Evolutionary conservation across 805 yeast species (phyloP).

Genomic region (Myxozyma kluyveri): DNA sequence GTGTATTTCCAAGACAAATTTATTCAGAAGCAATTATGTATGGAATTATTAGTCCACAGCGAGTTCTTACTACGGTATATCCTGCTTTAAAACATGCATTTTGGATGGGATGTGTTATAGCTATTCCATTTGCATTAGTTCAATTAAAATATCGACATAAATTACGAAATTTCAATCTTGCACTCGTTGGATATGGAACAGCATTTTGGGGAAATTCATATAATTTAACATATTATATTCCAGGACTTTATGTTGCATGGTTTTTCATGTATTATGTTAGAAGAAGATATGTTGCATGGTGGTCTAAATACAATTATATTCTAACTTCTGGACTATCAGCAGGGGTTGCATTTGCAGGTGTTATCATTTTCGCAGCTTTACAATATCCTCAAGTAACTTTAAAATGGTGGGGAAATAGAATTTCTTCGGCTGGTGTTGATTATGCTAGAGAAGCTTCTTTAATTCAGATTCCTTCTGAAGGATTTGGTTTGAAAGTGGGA

Average conservation of each 20-base stretch:
- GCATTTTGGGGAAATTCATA: slow-evolving; percentile 20
- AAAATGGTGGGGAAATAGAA: slow-evolving; percentile 60
- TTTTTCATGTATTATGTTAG: slow-evolving; percentile 57
- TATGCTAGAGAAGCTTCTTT: slow-evolving; percentile 12
- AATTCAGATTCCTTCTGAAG: slow-evolving; percentile 8
- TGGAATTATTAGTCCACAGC: slow-evolving; percentile 16
- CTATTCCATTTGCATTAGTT: slow-evolving; percentile 17
- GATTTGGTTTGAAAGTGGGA: slow-evolving; percentile 16
- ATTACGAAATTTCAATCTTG: slow-evolving; percentile 1
- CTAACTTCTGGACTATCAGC: slow-evolving; percentile 66
- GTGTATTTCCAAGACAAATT: slow-evolving; percentile 17
- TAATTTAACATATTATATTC: slow-evolving; percentile 14
- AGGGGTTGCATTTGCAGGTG: slow-evolving; percentile 61
- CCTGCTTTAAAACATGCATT: slow-evolving; percentile 17
- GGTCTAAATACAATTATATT: slow-evolving; percentile 70
- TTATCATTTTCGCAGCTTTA: slow-evolving; percentile 52
- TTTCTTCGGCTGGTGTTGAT: slow-evolving; percentile 15
- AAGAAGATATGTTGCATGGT: slow-evolving; percentile 60
- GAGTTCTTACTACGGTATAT: slow-evolving; percentile 13
- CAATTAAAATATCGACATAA: slow-evolving; percentile 7
- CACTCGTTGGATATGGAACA: slow-evolving; percentile 15
- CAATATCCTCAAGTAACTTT: slow-evolving; percentile 37
- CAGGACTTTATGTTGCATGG: slow-evolving; percentile 41
- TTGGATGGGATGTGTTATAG: slow-evolving; percentile 17
- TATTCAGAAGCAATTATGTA: slow-evolving; percentile 25